Percentiles rank a stretch among this genome's conserved stretches.
Conservation (phyloP, 2,329 filamentous ascomycete genomes). For the Exutisphaerella laricina region DNA sequence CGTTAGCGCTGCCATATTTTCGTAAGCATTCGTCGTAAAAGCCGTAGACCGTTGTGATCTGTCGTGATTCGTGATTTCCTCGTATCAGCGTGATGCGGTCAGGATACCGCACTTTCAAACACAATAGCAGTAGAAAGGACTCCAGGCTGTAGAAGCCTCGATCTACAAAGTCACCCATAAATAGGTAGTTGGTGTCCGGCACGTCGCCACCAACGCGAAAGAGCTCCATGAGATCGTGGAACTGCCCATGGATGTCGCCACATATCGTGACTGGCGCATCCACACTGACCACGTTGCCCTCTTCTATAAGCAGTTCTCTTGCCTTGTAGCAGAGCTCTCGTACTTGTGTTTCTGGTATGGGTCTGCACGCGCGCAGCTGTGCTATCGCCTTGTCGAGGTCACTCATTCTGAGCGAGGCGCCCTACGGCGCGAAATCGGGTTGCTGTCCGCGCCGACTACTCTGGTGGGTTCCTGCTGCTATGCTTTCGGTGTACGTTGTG, state of each 20-base stretch:
- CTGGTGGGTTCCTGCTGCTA: not conserved
- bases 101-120: slow-evolving; percentile 93
- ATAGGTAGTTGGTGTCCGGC: slow-evolving; percentile 97
- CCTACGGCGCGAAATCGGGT: slow-evolving; percentile 14
- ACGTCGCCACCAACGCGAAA: slow-evolving; percentile 97
- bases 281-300: slow-evolving; percentile 94
- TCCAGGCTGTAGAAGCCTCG: slow-evolving; percentile 97
- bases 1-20: slow-evolving; percentile 94
- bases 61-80: slow-evolving; percentile 73
- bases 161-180: slow-evolving; percentile 96
- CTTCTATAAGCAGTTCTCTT: slow-evolving; percentile 90
- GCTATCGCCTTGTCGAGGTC: slow-evolving; percentile 93
- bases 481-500: not conserved
- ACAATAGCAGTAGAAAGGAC: slow-evolving; percentile 90
- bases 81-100: slow-evolving; percentile 95
- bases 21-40: slow-evolving; percentile 97
- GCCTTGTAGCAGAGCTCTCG: slow-evolving; percentile 97
- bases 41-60: slow-evolving; percentile 95
- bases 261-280: slow-evolving; percentile 96
- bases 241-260: slow-evolving; percentile 96
- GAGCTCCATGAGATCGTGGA: slow-evolving; percentile 98
- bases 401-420: slow-evolving; percentile 57
- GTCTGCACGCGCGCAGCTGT: slow-evolving; percentile 89
- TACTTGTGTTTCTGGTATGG: slow-evolving; percentile 92
- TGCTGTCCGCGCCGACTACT: not conserved